Evolutionary conservation across 495 filamentous ascomycete genomes (phyloP).

Genomic region (Chaetomium fimeti): DNA sequence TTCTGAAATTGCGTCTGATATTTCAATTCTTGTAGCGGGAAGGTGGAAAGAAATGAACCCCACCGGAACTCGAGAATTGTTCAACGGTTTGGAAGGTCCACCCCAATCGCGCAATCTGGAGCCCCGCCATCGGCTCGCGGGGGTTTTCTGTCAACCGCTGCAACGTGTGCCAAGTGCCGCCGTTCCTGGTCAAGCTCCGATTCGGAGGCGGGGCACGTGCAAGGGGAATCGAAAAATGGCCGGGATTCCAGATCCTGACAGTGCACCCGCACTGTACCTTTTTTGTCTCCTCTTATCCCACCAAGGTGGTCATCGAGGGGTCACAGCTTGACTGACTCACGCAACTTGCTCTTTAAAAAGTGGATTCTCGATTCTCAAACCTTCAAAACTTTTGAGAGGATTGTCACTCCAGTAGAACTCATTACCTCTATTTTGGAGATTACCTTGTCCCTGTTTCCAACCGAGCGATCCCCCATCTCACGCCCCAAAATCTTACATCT

Average conservation of each 20-base stretch:
- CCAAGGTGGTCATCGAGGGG: conserved; percentile 16
- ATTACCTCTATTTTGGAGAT: not conserved
- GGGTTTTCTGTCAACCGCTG: not conserved
- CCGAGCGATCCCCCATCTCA: too few relatives aligned
- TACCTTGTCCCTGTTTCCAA: too few relatives aligned
- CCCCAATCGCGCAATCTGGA: not conserved
- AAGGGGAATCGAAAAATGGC: not conserved
- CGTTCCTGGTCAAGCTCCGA: conserved; percentile 12
- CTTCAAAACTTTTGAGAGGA: not conserved
- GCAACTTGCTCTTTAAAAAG: conserved; percentile 14
- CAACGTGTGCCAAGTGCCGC: not conserved
- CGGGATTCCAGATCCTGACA: conserved; percentile 1
- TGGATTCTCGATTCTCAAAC: not conserved
- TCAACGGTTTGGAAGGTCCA: too few relatives aligned
- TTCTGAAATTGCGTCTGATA: too few relatives aligned
- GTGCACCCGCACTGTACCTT: conserved; percentile 7
- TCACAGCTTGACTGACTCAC: conserved; percentile 22
- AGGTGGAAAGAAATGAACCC: too few relatives aligned
- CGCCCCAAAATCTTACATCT: too few relatives aligned
- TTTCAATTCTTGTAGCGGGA: too few relatives aligned
- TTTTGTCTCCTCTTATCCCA: not conserved
- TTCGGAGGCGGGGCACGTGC: conserved; percentile 20
- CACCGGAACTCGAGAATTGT: too few relatives aligned
- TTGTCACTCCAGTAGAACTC: not conserved
- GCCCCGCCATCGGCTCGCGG: conserved; percentile 4